Conservation (phyloP, 2,329 filamentous ascomycete species). For the Phyllosticta capitalensis region DNA sequence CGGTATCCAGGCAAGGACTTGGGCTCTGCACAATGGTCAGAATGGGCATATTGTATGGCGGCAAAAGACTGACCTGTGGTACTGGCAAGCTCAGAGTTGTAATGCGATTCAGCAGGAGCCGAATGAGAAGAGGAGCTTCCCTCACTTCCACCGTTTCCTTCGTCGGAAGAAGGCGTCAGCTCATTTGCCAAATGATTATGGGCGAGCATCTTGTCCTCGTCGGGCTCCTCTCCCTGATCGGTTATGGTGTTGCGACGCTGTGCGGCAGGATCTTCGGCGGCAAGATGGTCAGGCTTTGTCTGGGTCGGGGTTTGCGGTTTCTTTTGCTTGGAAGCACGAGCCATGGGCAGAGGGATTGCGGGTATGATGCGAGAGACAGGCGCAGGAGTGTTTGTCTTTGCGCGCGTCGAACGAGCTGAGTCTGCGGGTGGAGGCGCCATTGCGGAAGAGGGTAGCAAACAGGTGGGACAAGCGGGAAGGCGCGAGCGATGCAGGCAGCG, state of each 20-base stretch:
- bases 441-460: conserved; percentile 11
- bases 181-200: neutral
- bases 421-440: conserved; percentile 23
- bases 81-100: neutral
- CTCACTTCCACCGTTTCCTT: neutral
- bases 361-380: conserved; percentile 25
- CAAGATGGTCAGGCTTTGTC: neutral
- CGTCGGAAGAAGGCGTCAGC: neutral
- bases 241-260: neutral
- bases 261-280: conserved; percentile 1
- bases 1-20: conserved; percentile 6
- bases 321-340: conserved; percentile 14
- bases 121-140: neutral
- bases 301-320: neutral
- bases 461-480: neutral
- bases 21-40: neutral
- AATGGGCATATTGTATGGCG: neutral
- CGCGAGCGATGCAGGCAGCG: conserved; percentile 18
- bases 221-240: neutral
- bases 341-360: conserved; percentile 28
- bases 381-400: conserved; percentile 19
- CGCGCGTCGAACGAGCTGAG: conserved; percentile 16
- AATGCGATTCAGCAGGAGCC: neutral
- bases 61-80: neutral
- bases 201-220: neutral